Percentiles rank a stretch among this genome's conserved stretches.
These are phyloP conservation scores for Fusarium sp. DNA, from an alignment of 2,329 filamentous ascomycete species.

Conservation along the genomic window DNA sequence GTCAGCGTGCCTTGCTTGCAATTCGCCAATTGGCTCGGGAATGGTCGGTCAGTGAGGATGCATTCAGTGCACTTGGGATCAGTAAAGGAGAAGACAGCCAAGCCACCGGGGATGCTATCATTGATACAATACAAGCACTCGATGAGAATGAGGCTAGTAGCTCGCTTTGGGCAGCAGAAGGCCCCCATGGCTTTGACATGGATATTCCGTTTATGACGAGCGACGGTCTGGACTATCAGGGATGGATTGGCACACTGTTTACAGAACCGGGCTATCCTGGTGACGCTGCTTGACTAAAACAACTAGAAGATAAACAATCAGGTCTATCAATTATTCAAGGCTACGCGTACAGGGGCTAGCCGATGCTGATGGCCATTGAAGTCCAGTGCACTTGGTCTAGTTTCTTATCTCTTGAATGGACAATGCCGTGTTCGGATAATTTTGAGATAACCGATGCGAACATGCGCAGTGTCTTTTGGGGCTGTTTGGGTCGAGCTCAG, in stretches of 20 bases:
- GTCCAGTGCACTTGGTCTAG: rapidly evolving
- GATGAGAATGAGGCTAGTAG: neutral
- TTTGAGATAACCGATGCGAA: neutral
- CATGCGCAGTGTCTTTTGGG: neutral
- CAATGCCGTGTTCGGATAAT: neutral
- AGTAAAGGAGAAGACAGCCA: rapidly evolving
- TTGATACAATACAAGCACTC: neutral
- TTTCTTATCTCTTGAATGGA: neutral
- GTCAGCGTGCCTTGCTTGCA: neutral
- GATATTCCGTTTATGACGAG: neutral
- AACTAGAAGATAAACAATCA: neutral
- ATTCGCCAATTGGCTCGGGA: neutral
- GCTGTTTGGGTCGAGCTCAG: neutral
- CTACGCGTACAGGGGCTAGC: neutral
- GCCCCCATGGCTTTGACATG: neutral
- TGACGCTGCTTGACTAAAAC: neutral
- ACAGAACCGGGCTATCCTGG: neutral
- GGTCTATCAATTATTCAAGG: rapidly evolving
- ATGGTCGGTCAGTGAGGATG: neutral
- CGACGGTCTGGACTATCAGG: neutral
- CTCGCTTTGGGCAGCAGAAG: neutral
- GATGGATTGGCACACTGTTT: neutral
- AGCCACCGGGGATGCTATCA: rapidly evolving
- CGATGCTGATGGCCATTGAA: neutral
- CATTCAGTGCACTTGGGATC: neutral